Evolutionary conservation across 352 stramenopile species (phyloP), one percentile per base, ranked within the genome.

Genomic region (Globisporangium abappressorium): DNA sequence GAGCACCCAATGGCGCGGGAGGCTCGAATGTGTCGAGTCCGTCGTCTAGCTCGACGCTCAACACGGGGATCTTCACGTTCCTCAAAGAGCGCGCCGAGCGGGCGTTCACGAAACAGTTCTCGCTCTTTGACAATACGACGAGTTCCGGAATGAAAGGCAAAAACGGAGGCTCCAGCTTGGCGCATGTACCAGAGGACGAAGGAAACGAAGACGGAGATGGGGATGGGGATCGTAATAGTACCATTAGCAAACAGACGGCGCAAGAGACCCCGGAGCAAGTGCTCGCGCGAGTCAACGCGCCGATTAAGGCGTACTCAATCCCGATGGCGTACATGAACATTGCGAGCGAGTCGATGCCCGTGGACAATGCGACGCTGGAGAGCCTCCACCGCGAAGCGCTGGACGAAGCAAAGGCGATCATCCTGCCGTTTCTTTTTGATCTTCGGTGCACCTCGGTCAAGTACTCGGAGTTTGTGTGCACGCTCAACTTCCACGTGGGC

Each of bases 31-130:
- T 60, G 12, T 61, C 69, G 36, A 65, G 30, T 24, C 34, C 66
- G 5, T 36, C 70, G 5, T 38, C 38, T 1, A 24, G 33, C 15
- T 59, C 75, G 9, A 69, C 70, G 24, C 61, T 93, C n/a, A 90
- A 93, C 64, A 89, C 81, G 1, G 82, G 82, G 1, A 82, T 93
- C 34, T 93, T 93, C 41, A 87, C 78, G 24, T 93, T 90, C 53
- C 71, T 93, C 58, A 93, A 93, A 67, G 81, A 89, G 55, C 81
- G 82, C 62, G 84, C 84, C 7, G 78, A 82, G 8, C 76, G 80
- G 26, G 85, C 85, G 14, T 80, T 93, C 51, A 88, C 78, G 20
- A 91, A 85, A 41, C 84, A 91, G 59, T 79, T 92, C 34, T 89
- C 82, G 3, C 68, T 78, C 1, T 77, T 88, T 49, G 74, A 78